A percentile compares a stretch with the other conserved stretches of the same genome.
phyloP scores from a whole-genome alignment of 2,329 filamentous ascomycete genomes.

The Pseudocercospora crystallina region DNA sequence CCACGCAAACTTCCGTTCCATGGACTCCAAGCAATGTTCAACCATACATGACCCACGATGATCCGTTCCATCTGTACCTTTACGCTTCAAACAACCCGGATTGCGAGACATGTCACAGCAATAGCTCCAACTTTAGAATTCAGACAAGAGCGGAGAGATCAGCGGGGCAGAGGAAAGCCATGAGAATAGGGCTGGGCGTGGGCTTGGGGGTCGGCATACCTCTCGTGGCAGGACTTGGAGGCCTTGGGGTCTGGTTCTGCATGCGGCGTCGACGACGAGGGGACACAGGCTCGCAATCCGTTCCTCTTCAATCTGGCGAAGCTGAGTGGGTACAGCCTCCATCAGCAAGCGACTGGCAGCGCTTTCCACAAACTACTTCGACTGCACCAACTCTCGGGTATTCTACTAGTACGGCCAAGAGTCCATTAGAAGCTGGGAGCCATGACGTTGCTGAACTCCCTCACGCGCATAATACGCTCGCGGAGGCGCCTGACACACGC shows the following conservation, averaged over 20 bases:
- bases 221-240: not conserved
- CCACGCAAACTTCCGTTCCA: too few species aligned
- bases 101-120: not conserved
- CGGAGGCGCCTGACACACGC: not conserved
- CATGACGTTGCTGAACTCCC: not conserved
- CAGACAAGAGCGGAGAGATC: not conserved
- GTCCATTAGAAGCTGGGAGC: not conserved
- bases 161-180: not conserved
- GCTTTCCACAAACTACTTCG: not conserved
- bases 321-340: not conserved
- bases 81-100: conserved; percentile 2
- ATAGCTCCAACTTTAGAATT: conserved; percentile 1
- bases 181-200: not conserved
- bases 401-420: not conserved
- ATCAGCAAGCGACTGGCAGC: not conserved
- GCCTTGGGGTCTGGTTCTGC: not conserved
- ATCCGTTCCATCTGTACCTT: not conserved
- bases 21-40: too few species aligned
- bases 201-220: conserved; percentile 1
- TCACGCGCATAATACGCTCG: not conserved
- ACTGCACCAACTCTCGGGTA: not conserved
- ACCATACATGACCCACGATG: not conserved
- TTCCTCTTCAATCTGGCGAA: not conserved
- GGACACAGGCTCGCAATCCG: conserved; percentile 1
- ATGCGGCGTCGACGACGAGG: not conserved